Conservation (phyloP, 2,329 filamentous ascomycete genomes). For the Spiromastix sp. region DNA sequence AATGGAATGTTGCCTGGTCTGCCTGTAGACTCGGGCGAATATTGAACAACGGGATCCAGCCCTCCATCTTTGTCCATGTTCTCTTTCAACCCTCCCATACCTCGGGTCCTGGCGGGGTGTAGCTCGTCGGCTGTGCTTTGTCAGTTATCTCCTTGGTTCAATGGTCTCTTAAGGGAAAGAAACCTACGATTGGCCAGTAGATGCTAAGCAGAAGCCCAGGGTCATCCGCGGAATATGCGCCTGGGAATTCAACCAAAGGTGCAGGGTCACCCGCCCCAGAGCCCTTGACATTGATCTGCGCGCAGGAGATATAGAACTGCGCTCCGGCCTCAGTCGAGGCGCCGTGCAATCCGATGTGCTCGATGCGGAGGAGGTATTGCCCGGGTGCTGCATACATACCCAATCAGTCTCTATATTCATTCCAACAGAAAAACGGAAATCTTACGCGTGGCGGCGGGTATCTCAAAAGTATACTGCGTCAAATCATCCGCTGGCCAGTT, state of each 20-base stretch:
- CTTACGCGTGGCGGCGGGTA: conserved; percentile 30
- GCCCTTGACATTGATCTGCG: conserved; percentile 25
- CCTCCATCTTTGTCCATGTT: too few relatives aligned
- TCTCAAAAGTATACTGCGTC: conserved; percentile 18
- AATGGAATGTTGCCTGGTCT: too few relatives aligned
- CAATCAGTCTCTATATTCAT: too few relatives aligned
- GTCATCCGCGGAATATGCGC: conserved; percentile 5
- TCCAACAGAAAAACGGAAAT: too few relatives aligned
- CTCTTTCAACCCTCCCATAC: conserved; percentile 1
- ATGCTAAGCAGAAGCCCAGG: conserved; percentile 5
- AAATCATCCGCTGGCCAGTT: conserved; percentile 1
- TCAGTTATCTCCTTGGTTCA: neutral
- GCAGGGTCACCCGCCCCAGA: conserved; percentile 22
- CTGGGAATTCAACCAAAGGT: conserved; percentile 2
- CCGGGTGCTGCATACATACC: conserved; percentile 1
- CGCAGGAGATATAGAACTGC: conserved; percentile 8
- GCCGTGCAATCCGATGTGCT: conserved; percentile 1
- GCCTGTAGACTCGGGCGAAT: too few relatives aligned
- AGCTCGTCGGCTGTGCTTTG: neutral
- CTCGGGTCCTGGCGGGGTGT: neutral
- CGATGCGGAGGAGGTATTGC: conserved; percentile 2
- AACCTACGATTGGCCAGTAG: conserved; percentile 7
- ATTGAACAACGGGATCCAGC: too few relatives aligned
- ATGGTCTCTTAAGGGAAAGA: neutral
- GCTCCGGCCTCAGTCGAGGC: neutral